Conservation (phyloP, 176 grass and related monocot species). For the Dactylis glomerata region DNA sequence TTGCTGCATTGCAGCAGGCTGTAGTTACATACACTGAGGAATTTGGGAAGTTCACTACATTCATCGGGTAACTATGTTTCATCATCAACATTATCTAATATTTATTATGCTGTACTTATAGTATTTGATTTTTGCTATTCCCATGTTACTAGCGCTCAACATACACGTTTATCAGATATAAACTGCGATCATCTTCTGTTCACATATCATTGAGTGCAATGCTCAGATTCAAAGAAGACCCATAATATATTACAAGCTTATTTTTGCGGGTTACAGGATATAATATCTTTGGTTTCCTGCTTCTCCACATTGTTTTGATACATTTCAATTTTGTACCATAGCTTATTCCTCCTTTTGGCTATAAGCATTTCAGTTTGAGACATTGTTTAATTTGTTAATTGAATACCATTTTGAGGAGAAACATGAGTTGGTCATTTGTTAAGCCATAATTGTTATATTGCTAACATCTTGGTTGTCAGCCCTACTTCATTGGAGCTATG, state of each 20-base stretch:
- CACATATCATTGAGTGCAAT: neutral
- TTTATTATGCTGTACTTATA: neutral
- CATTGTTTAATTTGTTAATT: neutral
- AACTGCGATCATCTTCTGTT: neutral
- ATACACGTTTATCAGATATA: neutral
- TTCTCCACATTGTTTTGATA: neutral
- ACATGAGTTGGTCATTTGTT: neutral
- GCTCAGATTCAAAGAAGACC: conserved; percentile 7
- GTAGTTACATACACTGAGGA: conserved; percentile 63
- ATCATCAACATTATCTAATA: conserved; percentile 1
- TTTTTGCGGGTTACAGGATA: neutral
- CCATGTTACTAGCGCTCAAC: neutral
- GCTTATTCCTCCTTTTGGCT: neutral
- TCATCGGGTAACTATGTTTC: conserved; percentile 71
- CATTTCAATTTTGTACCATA: neutral
- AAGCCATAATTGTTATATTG: neutral
- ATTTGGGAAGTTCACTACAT: conserved; percentile 71
- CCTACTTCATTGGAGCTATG: neutral
- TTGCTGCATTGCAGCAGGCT: conserved; percentile 66
- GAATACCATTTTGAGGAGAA: neutral
- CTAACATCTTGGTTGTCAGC: neutral
- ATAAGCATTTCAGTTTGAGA: neutral
- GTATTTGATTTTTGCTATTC: neutral
- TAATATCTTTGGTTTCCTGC: neutral
- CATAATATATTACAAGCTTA: neutral